Percentiles rank a stretch among this genome's conserved stretches.
These are phyloP conservation scores for Tylopilus subfusipes DNA, from an alignment of 768 basidiomycete species.

Conservation along the genomic window DNA sequence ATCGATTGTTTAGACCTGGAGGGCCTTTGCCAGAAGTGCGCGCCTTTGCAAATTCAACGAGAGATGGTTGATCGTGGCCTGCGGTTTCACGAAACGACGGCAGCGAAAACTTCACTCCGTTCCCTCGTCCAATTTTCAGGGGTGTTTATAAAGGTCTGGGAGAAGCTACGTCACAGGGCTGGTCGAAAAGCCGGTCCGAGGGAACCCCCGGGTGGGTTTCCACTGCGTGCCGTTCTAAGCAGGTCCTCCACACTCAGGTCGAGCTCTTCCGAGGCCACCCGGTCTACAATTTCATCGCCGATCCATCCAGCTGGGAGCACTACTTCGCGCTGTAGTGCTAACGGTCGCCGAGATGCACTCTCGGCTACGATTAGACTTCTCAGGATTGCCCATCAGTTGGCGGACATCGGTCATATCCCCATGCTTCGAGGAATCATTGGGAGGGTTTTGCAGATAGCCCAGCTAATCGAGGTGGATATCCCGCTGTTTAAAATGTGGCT, in stretches of 20 bases:
- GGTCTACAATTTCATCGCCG: background rate
- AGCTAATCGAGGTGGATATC: constrained; percentile 6
- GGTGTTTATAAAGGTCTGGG: constrained; percentile 8
- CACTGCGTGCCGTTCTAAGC: background rate
- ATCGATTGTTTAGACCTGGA: constrained; percentile 4
- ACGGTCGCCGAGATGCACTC: background rate
- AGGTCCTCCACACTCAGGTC: constrained; percentile 1
- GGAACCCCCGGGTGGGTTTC: background rate
- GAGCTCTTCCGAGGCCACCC: background rate
- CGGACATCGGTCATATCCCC: constrained; percentile 1
- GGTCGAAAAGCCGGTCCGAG: background rate
- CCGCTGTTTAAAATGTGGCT: background rate
- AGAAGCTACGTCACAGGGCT: background rate
- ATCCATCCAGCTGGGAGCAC: background rate
- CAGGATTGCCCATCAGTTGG: constrained; percentile 2
- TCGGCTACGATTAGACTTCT: constrained; percentile 4
- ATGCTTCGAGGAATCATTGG: constrained; percentile 9
- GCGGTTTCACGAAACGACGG: constrained; percentile 9
- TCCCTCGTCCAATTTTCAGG: background rate
- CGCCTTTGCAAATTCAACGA: constrained; percentile 12
- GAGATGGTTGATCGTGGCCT: constrained; percentile 17
- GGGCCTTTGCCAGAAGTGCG: background rate
- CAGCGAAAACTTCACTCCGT: constrained; percentile 14
- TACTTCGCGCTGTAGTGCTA: constrained; percentile 1
- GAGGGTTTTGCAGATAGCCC: constrained; percentile 6